Base-by-base conservation (phyloP, 805 yeast species). In the Kodamaea hsintzibuensis region DNA sequence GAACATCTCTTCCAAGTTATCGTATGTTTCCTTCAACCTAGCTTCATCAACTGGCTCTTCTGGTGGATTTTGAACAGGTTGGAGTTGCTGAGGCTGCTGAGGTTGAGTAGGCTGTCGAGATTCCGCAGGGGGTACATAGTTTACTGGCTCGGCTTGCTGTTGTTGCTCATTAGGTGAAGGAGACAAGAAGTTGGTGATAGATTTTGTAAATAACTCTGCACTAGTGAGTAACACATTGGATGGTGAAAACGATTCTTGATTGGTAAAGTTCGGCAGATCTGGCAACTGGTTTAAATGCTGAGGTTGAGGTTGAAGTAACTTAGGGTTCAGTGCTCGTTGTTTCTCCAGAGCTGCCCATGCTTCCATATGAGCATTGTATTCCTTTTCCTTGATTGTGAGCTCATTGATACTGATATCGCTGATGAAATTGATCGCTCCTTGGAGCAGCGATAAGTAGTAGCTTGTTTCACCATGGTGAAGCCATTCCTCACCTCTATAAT, bases 381-480 rank as follows among this genome's bases (percentile, higher is more conserved):
- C 91, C 42, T 80, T 82, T 52, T 83, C 81, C 1, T 73, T 65
- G 2, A 90, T 82, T 1, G 91, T 85, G 46, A 91, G 73, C 22
- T 84, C 80, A 1, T 81, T 78, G 37, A 72, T 68, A 35, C 77
- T 81, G 44, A 95, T 67, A 10, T 83, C 81, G 53, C 84, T 82
- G 8, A 95, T 81, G 65, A 91, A 95, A 55, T 86, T 83, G 10
- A 91, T 82, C 1, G 98, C 98, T 1, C 96, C 96, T 62, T 88
- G 90, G 25, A 93, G 70, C n/a, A 97, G 89, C 27, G 96, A 89
- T 52, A 95, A 73, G 65, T 95, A 95, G 69, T 95, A 95, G 42
- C 95, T 88, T 0, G 93, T 86, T 67, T 95, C 99, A 7, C 99
- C 98, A 55, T 72, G 77, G 42, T 79, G 78, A 47, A 89, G 73